Conservation (phyloP, 345 rosid genomes). For the Populus davidiana region DNA sequence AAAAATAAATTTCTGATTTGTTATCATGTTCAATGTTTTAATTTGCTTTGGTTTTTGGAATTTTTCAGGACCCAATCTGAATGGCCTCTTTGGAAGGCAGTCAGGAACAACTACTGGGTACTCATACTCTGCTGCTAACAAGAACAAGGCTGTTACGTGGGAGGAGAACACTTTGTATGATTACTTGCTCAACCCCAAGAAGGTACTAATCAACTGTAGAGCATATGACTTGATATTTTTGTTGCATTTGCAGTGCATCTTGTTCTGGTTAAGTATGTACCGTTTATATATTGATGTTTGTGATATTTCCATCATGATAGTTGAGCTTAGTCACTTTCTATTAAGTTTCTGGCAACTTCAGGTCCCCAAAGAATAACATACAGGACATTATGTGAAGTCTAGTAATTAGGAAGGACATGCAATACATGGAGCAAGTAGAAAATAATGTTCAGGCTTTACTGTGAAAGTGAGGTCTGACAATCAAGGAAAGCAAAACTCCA, state of each 20-base stretch:
- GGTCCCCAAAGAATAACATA: neutral
- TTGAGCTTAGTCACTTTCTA: neutral
- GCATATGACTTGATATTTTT: neutral
- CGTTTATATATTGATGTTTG: neutral
- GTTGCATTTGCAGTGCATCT: neutral
- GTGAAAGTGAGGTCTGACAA: neutral
- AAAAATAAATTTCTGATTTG: neutral
- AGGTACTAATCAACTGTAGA: constrained; percentile 41
- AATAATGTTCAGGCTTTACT: neutral
- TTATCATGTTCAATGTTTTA: neutral
- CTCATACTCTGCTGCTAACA: constrained; percentile 93
- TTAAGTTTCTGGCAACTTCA: neutral
- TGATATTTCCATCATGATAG: neutral
- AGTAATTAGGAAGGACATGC: neutral
- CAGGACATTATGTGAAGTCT: neutral
- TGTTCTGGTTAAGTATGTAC: neutral
- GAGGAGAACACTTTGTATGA: constrained; percentile 88
- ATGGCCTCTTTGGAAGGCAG: constrained; percentile 90
- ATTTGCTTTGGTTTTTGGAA: neutral
- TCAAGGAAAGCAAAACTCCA: neutral
- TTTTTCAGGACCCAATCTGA: constrained; percentile 78
- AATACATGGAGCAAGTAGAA: neutral
- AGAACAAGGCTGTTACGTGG: constrained; percentile 86
- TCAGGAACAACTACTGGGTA: constrained; percentile 85
- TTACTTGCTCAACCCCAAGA: constrained; percentile 92